phyloP scores from a whole-genome alignment of 2,329 filamentous ascomycete species.

The Colletotrichum sp. region DNA sequence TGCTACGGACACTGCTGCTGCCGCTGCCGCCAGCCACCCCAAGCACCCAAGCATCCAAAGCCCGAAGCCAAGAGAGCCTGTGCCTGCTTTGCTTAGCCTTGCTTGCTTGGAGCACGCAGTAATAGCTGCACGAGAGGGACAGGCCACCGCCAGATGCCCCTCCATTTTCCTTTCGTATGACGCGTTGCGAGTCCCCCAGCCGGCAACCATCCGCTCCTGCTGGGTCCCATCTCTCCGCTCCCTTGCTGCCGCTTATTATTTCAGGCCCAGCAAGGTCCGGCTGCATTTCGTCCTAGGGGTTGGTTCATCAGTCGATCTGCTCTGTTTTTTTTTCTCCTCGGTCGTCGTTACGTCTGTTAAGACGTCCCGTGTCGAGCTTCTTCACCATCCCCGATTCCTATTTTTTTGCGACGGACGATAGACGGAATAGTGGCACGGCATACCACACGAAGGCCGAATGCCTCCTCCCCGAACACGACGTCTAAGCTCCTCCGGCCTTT shows the following conservation, averaged over 20 bases:
- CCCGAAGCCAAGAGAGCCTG: background rate
- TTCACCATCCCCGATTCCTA: background rate
- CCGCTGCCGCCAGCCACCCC: background rate
- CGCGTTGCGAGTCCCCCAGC: slow-evolving; percentile 13
- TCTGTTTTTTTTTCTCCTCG: background rate
- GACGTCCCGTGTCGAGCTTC: background rate
- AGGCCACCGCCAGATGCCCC: background rate
- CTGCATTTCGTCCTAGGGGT: background rate
- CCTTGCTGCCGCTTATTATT: background rate
- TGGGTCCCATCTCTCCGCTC: slow-evolving; percentile 1
- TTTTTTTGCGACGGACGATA: background rate
- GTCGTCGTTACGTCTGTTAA: background rate
- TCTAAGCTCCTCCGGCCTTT: background rate
- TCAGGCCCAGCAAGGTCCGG: slow-evolving; percentile 3
- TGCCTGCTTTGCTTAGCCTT: background rate
- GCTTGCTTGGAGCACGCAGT: background rate
- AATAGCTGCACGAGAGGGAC: background rate
- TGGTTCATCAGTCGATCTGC: background rate
- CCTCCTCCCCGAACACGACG: background rate
- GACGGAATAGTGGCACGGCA: background rate
- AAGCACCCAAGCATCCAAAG: background rate
- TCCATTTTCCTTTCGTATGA: slow-evolving; percentile 11
- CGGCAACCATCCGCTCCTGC: slow-evolving; percentile 13
- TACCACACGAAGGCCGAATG: background rate
- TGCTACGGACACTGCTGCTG: background rate